Conservation (phyloP, 2,329 filamentous ascomycete species). For the Chalaropsis ovoidea region DNA sequence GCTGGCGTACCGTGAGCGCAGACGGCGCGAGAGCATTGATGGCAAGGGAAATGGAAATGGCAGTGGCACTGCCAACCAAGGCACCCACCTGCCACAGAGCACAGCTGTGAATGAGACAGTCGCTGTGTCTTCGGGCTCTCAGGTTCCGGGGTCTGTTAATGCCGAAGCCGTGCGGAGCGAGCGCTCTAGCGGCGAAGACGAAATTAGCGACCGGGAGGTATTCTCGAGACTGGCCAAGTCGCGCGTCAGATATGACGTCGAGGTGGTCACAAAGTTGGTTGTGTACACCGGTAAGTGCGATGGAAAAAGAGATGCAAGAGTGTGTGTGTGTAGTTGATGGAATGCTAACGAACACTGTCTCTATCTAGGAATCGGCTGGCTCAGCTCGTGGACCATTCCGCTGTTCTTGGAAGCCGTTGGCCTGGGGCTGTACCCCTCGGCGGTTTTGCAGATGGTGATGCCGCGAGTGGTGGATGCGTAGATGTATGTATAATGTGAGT, state of each 20-base stretch:
- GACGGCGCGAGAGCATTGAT: slow-evolving; percentile 45
- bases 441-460: slow-evolving; percentile 17
- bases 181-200: slow-evolving; percentile 33
- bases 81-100: slow-evolving; percentile 4
- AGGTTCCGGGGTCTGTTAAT: slow-evolving; percentile 8
- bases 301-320: not conserved
- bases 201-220: slow-evolving; percentile 62
- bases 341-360: not conserved
- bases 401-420: slow-evolving; percentile 57
- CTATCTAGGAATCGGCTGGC: slow-evolving; percentile 62
- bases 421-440: slow-evolving; percentile 34
- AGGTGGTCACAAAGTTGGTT: slow-evolving; percentile 92
- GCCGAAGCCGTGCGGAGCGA: slow-evolving; percentile 32
- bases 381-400: slow-evolving; percentile 66
- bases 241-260: slow-evolving; percentile 91
- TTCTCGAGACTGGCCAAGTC: slow-evolving; percentile 77
- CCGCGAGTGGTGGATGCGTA: not conserved
- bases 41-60: too few relatives aligned
- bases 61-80: slow-evolving; percentile 37
- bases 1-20: slow-evolving; percentile 71
- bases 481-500: slow-evolving; percentile 1
- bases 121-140: slow-evolving; percentile 4
- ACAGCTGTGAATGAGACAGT: slow-evolving; percentile 25
- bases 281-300: slow-evolving; percentile 69
- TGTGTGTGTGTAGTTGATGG: too few relatives aligned